Evolutionary conservation across 1,139 yeast genomes (phyloP), one percentile per base, ranked within the genome.

Genomic region (Dujonia santamariae): DNA sequence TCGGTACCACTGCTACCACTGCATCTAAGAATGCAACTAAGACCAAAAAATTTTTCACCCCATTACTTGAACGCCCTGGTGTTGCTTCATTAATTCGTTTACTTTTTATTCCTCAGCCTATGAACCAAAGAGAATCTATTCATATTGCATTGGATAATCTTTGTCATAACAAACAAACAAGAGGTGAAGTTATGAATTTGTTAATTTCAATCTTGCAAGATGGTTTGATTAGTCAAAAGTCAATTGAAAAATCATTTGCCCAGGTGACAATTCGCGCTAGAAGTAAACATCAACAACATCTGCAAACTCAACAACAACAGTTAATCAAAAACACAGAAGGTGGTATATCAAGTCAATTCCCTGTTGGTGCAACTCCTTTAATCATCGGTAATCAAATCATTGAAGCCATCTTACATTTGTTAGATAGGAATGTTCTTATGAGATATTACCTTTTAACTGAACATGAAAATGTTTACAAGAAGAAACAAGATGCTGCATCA

Each of bases 381-480:
- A 64, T 77, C 7, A 81, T 87, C 18, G 90, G 90, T 1, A 81
- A 79, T 34, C 96, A 88, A 51, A 72, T 83, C 4, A 67, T 88
- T 31, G 96, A 86, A 44, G 81, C 85, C 0, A 61, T 88, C 21
- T 86, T 83, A 44, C 80, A 74, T 48, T 63, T 90, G 35, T 68
- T 88, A 34, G 87, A 85, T 38, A 69, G 79, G 31, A 85, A 82
- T 44, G 70, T 73, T 14, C 85, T 80, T 44, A 67, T 85, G 50
- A 73, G 94, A 40, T 80, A 80, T 48, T 88, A 80, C 50, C 80
- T 90, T 51, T 65, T 90, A 39, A 78, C 85, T 4, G 96, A 87
- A 45, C 96, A 87, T 51, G 96, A 88, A 26, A 72, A 70, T 33
- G 65, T 78, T 20, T 63, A 54, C 25, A 68, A 63, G 43, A 59